A percentile compares a stretch with the other conserved stretches of the same genome.
Conservation (phyloP, 2,329 filamentous ascomycete species). For the Aspergillus sp. region DNA sequence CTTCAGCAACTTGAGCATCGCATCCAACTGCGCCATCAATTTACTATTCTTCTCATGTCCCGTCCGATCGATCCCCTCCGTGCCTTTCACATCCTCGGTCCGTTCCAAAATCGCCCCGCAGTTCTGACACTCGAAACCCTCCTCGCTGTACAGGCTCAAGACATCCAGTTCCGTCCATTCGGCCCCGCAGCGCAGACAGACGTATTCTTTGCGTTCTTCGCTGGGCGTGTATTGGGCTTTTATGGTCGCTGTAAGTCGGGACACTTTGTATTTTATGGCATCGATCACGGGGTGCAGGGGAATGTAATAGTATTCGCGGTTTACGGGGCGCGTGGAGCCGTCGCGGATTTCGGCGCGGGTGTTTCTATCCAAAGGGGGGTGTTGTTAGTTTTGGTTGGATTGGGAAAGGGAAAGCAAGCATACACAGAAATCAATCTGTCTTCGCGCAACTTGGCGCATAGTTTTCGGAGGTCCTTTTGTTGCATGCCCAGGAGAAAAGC, state of each 20-base stretch:
- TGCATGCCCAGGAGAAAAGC: conserved; percentile 85
- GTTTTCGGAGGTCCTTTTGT: conserved; percentile 85
- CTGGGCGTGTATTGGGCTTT: conserved; percentile 79
- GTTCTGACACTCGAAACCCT: conserved; percentile 79
- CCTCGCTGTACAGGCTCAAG: conserved; percentile 66
- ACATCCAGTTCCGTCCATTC: conserved; percentile 92
- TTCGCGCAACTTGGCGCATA: conserved; percentile 80
- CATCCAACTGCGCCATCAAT: conserved; percentile 49
- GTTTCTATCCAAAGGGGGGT: conserved; percentile 49
- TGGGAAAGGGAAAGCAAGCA: background rate
- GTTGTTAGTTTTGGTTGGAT: background rate
- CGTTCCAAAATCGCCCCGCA: conserved; percentile 58
- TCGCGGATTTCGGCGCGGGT: conserved; percentile 75
- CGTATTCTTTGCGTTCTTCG: conserved; percentile 87
- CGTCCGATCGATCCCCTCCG: conserved; percentile 43
- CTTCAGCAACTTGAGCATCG: conserved; percentile 48
- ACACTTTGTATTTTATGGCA: conserved; percentile 91
- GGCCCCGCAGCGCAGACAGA: conserved; percentile 75
- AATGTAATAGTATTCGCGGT: conserved; percentile 94
- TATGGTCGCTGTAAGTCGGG: conserved; percentile 82
- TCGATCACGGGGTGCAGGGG: conserved; percentile 94
- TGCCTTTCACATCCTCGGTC: conserved; percentile 46
- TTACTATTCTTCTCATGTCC: conserved; percentile 52
- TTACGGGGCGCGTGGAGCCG: conserved; percentile 77
- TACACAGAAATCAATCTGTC: conserved; percentile 83